phyloP scores from a whole-genome alignment of 2,329 filamentous ascomycete species.

The Penicillium sp. region DNA sequence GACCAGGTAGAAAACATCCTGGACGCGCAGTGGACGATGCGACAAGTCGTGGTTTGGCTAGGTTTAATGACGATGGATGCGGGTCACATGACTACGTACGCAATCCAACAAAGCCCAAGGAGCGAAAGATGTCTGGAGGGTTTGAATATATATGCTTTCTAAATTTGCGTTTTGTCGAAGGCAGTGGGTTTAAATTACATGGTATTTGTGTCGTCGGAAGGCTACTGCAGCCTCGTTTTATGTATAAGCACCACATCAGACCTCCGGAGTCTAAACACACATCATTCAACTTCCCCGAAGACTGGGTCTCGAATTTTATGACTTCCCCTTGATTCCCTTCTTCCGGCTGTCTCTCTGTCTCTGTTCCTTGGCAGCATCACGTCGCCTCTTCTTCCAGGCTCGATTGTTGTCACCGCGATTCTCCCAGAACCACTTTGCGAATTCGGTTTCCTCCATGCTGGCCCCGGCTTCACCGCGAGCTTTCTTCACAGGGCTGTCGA shows the following conservation, averaged over 20 bases:
- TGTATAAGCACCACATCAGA: not conserved
- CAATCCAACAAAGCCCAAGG: not conserved
- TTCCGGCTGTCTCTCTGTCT: slow-evolving; percentile 52
- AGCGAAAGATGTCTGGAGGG: not conserved
- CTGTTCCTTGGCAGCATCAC: slow-evolving; percentile 53
- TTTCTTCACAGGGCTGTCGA: slow-evolving; percentile 23
- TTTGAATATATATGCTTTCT: not conserved
- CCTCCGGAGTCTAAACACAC: not conserved
- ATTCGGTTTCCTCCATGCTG: slow-evolving; percentile 45
- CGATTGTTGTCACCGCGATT: slow-evolving; percentile 44
- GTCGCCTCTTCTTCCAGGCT: slow-evolving; percentile 47
- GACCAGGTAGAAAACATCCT: slow-evolving; percentile 19
- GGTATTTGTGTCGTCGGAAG: not conserved
- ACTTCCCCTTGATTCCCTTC: slow-evolving; percentile 38
- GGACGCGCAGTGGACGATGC: slow-evolving; percentile 3
- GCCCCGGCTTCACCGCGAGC: slow-evolving; percentile 5
- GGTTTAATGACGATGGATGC: slow-evolving; percentile 9
- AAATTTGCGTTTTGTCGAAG: not conserved
- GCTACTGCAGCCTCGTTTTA: not conserved
- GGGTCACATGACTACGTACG: slow-evolving; percentile 10
- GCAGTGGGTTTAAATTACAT: not conserved
- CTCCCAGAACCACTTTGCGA: slow-evolving; percentile 55
- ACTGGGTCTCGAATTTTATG: slow-evolving; percentile 9
- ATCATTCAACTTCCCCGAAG: not conserved
- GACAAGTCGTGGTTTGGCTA: not conserved